Base-by-base conservation (phyloP, 2,329 filamentous ascomycete genomes). In the Xylariales sp. region DNA sequence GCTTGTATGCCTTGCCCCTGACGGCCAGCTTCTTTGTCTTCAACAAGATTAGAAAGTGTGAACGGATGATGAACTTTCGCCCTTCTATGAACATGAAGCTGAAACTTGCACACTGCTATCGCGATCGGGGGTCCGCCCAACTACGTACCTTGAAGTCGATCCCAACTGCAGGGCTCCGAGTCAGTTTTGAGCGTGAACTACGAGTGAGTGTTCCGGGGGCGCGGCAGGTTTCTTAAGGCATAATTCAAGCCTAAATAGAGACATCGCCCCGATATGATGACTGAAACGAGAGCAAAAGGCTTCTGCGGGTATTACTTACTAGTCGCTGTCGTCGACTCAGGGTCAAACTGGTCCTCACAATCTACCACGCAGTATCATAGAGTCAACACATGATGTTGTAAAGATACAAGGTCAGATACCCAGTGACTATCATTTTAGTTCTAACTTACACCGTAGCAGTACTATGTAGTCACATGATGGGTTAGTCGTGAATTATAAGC, bases 271-370 rank as follows among this genome's bases (percentile, higher is more conserved):
- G 18, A 45, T 32, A 30, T 5, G 32, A 23, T 45, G 14, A 41
- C 18, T 8, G 3, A 23, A 4, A 14, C 7, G 6, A 34, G 14
- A 32, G 3, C 12, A n/a, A 56, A 18, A 32, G 3, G 12, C 3
- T 55, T 3, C 6, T 56, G 3, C 0, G n/a, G 10, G 4, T 3
- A 10, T 45, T 16, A 43, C 39, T 56, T 56, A 56, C 54, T 87
- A 2, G 86, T 87, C 5, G 86, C 85, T 6, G 85, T 83, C 3
- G 84, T 83, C 43, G 81, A 82, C 73, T 87, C 85, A 5, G 84
- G 82, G 66, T 88, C 86, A 71, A 87, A 88, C 71, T 86, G 84
- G 74, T 87, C 84, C 69, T 87, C 85, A 75, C 84, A 86, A 71
- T 87, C 75, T 77, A 59, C 23, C 57, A 18, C 48, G 36, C 52